A percentile compares a stretch with the other conserved stretches of the same genome.
Conservation (phyloP, 768 basidiomycete genomes). For the Gloeostereum incarnatum region DNA sequence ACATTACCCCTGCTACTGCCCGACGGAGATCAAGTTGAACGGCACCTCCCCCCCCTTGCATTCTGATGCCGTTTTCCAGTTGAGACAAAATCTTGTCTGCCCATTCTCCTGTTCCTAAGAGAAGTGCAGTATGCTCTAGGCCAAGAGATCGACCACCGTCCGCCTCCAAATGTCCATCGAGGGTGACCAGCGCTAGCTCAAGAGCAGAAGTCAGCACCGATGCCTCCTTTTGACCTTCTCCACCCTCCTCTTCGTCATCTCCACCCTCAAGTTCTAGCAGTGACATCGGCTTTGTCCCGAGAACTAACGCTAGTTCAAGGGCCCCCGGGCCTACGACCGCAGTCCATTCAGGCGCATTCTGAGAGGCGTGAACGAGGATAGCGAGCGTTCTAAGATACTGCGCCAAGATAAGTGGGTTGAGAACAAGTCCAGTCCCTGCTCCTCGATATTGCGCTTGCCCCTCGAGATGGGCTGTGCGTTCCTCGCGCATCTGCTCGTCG, state of each 20-base stretch:
- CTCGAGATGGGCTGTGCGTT: conserved; percentile 50
- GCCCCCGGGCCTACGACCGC: conserved; percentile 73
- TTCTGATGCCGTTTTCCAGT: conserved; percentile 55
- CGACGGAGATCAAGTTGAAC: conserved; percentile 54
- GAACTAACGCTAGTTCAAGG: conserved; percentile 73
- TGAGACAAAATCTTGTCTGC: conserved; percentile 53
- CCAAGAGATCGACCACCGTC: conserved; percentile 72
- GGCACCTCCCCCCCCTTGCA: conserved; percentile 57
- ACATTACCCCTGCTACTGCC: conserved; percentile 69
- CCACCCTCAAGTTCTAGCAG: conserved; percentile 25
- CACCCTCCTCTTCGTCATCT: conserved; percentile 20
- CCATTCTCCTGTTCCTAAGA: conserved; percentile 78
- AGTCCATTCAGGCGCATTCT: conserved; percentile 75
- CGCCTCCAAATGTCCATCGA: conserved; percentile 67
- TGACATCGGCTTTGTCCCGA: conserved; percentile 62
- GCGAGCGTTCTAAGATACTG: conserved; percentile 70
- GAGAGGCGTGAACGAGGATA: conserved; percentile 74
- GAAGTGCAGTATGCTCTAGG: conserved; percentile 63
- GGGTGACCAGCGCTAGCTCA: conserved; percentile 66
- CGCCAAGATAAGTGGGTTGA: conserved; percentile 68
- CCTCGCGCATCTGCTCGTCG: conserved; percentile 72
- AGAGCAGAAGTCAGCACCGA: conserved; percentile 66
- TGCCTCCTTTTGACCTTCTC: conserved; percentile 50
- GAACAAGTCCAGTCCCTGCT: conserved; percentile 74
- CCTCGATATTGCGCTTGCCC: conserved; percentile 53